phyloP scores from a whole-genome alignment of 176 grass and related monocot genomes.

The Cenchrus americanus region DNA sequence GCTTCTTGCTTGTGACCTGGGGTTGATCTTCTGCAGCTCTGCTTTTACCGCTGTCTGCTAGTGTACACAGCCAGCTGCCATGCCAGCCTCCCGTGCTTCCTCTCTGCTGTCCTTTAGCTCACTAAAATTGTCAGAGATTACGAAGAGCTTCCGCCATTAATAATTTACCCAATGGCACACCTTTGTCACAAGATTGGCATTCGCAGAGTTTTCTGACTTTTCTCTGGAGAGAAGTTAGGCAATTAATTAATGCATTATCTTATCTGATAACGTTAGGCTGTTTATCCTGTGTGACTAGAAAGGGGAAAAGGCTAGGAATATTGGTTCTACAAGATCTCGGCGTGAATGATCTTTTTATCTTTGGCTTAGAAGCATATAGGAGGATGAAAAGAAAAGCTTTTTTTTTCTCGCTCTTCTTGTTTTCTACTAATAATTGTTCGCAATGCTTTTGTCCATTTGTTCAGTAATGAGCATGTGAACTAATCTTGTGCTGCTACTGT shows the following conservation, averaged over 20 bases:
- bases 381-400: background rate
- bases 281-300: background rate
- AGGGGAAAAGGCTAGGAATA: background rate
- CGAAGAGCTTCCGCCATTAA: background rate
- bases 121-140: conserved; percentile 10
- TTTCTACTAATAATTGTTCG: background rate
- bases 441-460: conserved; percentile 1
- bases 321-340: background rate
- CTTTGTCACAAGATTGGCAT: background rate
- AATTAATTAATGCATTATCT: background rate
- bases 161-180: background rate
- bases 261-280: background rate
- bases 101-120: conserved; percentile 2
- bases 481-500: conserved; percentile 20
- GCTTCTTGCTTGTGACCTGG: background rate
- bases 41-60: background rate
- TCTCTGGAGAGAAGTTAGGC: background rate
- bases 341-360: background rate
- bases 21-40: conserved; percentile 23
- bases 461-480: background rate
- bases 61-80: background rate
- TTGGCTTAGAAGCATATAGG: conserved; percentile 10
- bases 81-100: background rate
- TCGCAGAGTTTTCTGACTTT: conserved; percentile 4
- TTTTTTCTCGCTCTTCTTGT: background rate